These are phyloP conservation scores for Botrytis squamosa DNA, from an alignment of 2,329 filamentous ascomycete species.

Conservation along the genomic window DNA sequence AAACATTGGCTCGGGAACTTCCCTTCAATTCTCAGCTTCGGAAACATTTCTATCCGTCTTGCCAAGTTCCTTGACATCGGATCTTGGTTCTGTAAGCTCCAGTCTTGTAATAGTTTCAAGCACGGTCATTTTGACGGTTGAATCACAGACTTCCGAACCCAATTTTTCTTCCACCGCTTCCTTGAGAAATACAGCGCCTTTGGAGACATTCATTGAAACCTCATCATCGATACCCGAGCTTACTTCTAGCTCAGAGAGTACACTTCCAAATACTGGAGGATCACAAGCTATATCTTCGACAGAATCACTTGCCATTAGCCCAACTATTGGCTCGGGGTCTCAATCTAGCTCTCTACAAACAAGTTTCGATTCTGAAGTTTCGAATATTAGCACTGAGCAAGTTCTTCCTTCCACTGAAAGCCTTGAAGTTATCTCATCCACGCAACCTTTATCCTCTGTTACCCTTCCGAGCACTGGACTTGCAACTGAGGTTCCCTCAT, in stretches of 20 bases:
- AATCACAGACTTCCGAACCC: not conserved
- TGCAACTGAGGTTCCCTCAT: not conserved
- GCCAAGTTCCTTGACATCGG: not conserved
- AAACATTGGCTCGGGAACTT: not conserved
- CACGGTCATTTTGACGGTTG: not conserved
- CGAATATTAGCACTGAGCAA: not conserved
- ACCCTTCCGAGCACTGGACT: not conserved
- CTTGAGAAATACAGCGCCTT: not conserved
- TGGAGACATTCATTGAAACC: not conserved
- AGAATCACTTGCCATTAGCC: not conserved
- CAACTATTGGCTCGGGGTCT: not conserved
- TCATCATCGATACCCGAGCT: not conserved
- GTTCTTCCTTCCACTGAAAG: not conserved
- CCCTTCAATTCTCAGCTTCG: not conserved
- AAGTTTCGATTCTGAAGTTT: not conserved
- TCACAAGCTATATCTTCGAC: not conserved
- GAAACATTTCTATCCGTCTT: not conserved
- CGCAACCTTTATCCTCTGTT: not conserved
- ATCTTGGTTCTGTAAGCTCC: not conserved
- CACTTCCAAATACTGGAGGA: not conserved
- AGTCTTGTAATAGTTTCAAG: not conserved
- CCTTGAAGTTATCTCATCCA: not conserved
- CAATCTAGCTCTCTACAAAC: not conserved
- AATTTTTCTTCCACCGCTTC: not conserved
- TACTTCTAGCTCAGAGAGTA: not conserved